Conservation (phyloP, 1,284 basidiomycete species). For the Anthracocystis panici-leucophaei region DNA sequence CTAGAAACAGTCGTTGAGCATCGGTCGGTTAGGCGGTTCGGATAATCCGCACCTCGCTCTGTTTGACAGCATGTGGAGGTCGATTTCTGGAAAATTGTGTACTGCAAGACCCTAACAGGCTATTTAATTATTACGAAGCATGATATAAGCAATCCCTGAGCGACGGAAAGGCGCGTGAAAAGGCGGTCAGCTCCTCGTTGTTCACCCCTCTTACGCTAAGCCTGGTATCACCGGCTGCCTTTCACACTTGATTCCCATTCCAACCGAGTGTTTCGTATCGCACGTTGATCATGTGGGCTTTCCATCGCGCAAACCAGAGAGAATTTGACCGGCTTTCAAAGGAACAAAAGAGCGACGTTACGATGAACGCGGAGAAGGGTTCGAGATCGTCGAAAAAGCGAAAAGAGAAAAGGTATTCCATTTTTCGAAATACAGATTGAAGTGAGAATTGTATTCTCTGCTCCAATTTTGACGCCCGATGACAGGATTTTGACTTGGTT, state of each 20-base stretch:
- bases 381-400: too few species aligned
- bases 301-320: too few species aligned
- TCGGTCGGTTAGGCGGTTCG: too few species aligned
- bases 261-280: too few species aligned
- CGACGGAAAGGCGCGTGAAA: neutral
- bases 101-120: neutral
- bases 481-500: neutral
- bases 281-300: too few species aligned
- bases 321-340: too few species aligned
- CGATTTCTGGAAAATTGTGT: neutral
- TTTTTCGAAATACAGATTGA: neutral
- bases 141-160: neutral
- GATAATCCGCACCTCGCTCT: too few species aligned
- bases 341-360: too few species aligned
- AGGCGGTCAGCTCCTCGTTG: neutral
- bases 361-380: too few species aligned
- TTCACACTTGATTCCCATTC: neutral
- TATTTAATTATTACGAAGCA: neutral
- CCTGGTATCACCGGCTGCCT: neutral
- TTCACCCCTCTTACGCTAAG: neutral
- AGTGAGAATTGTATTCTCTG: neutral
- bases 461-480: conserved; percentile 3
- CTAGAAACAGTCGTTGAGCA: neutral
- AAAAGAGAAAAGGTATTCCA: too few species aligned
- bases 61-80: conserved; percentile 5